These are phyloP conservation scores for Conringia planisiliqua DNA, from an alignment of 345 rosid species.

Conservation along the genomic window DNA sequence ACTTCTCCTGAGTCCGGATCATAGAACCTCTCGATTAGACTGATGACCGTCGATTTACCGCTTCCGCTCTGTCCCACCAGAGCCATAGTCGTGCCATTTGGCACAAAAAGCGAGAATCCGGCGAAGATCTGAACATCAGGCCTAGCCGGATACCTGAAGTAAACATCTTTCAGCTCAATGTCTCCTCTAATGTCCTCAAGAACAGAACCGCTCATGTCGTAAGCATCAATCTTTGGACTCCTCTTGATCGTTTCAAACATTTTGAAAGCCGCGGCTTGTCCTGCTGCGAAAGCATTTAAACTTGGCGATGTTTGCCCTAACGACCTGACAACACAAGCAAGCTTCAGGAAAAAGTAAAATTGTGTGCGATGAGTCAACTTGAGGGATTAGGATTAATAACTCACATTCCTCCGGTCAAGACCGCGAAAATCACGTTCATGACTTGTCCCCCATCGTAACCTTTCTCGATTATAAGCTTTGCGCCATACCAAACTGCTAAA, in stretches of 20 bases:
- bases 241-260: slow-evolving; percentile 50
- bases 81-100: slow-evolving; percentile 39
- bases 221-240: slow-evolving; percentile 46
- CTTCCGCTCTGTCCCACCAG: slow-evolving; percentile 61
- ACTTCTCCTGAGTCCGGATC: slow-evolving; percentile 52
- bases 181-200: slow-evolving; percentile 45
- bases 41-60: slow-evolving; percentile 69
- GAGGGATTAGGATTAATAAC: not conserved
- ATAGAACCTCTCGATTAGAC: slow-evolving; percentile 74
- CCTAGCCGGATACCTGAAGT: slow-evolving; percentile 50
- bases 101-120: slow-evolving; percentile 47
- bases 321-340: slow-evolving; percentile 49
- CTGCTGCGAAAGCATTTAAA: slow-evolving; percentile 69
- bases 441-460: slow-evolving; percentile 80
- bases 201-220: slow-evolving; percentile 35
- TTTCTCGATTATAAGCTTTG: slow-evolving; percentile 51
- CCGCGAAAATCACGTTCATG: slow-evolving; percentile 57
- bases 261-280: slow-evolving; percentile 73
- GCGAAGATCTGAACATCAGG: slow-evolving; percentile 56
- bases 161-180: slow-evolving; percentile 40
- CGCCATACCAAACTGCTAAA: slow-evolving; percentile 75
- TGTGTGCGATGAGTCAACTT: not conserved
- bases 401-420: slow-evolving; percentile 81
- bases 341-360: not conserved
- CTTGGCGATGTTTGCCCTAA: slow-evolving; percentile 76